Evolutionary conservation across 2,329 filamentous ascomycete genomes (phyloP), one percentile per base, ranked within the genome.

Genomic region (Penicillium sp.): DNA sequence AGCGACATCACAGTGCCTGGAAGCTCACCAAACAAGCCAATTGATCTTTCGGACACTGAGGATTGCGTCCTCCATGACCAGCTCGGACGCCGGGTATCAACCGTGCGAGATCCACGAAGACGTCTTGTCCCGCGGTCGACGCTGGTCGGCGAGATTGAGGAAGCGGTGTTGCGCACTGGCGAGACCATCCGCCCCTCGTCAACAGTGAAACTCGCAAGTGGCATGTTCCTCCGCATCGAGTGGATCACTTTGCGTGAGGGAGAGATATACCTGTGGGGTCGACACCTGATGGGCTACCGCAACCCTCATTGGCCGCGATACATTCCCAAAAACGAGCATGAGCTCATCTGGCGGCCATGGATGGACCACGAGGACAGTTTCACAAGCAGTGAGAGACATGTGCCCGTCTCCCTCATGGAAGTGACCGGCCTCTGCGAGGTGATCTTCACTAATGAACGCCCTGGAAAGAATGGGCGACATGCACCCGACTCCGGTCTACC

Each of bases 371-470:
- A 55, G 22, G 17, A n/a, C 4, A 8, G 42, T 24, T 40, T 45
- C 35, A 22, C 28, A 10, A 55, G 53, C 12, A 13, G n/a, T 9
- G 37, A 55, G 37, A 30, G 24, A 12, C 38, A 55, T 0, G 56
- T 78, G 0, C 82, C 86, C 2, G 70, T 88, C 0, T 47, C 73
- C 0, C 59, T 83, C 0, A 54, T 65, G 0, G 62, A 77, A 0
- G 76, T 88, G 0, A 67, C 78, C 1, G 64, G 73, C 1, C 73
- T 80, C 7, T 76, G 85, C 0, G 71, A 70, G 0, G 73, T 91
- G 0, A 70, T 80, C 0, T 74, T 83, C 2, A 91, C 88, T 0
- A 92, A 91, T 61, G 72, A 80, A 0, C 67, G 73, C 0, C 59
- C 47, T 59, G 61, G 70, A 13, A 50, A 66, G 38, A 19, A 54